Evolutionary conservation across 2,329 filamentous ascomycete genomes (phyloP).

Genomic region (Aspergillus sp.): DNA sequence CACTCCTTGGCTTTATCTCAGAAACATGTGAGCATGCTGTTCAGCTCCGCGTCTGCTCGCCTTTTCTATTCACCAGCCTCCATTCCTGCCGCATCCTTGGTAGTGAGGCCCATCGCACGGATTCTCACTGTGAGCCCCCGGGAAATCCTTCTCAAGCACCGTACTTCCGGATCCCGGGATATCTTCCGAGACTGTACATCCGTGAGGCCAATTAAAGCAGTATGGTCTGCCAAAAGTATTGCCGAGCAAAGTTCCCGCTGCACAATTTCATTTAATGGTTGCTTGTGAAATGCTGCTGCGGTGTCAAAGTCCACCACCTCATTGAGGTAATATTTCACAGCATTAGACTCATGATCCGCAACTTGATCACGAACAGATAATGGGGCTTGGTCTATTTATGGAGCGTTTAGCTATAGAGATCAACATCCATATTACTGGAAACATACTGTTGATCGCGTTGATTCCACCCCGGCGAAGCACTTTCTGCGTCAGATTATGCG

Average conservation of each 20-base stretch:
- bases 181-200: slow-evolving; percentile 13
- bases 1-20: slow-evolving; percentile 15
- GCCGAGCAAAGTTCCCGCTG: slow-evolving; percentile 16
- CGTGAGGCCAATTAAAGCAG: slow-evolving; percentile 16
- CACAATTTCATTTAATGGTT: slow-evolving; percentile 20
- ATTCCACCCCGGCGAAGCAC: slow-evolving; percentile 18
- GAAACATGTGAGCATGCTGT: slow-evolving; percentile 16
- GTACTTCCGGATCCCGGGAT: slow-evolving; percentile 4
- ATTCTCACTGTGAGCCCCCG: slow-evolving; percentile 13
- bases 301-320: slow-evolving; percentile 21
- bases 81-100: slow-evolving; percentile 9
- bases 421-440: not conserved
- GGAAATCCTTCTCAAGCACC: slow-evolving; percentile 7
- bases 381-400: slow-evolving; percentile 18
- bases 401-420: slow-evolving; percentile 6
- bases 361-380: slow-evolving; percentile 25
- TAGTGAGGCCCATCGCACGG: slow-evolving; percentile 5
- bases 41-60: slow-evolving; percentile 16
- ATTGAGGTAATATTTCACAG: slow-evolving; percentile 27
- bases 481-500: slow-evolving; percentile 22
- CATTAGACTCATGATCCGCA: slow-evolving; percentile 23
- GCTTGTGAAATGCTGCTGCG: slow-evolving; percentile 17
- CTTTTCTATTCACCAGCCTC: slow-evolving; percentile 16
- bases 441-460: slow-evolving; percentile 26
- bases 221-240: slow-evolving; percentile 19